Evolutionary conservation across 805 yeast genomes (phyloP), one percentile per base, ranked within the genome.

Genomic region (Lipomyces oligophaga): DNA sequence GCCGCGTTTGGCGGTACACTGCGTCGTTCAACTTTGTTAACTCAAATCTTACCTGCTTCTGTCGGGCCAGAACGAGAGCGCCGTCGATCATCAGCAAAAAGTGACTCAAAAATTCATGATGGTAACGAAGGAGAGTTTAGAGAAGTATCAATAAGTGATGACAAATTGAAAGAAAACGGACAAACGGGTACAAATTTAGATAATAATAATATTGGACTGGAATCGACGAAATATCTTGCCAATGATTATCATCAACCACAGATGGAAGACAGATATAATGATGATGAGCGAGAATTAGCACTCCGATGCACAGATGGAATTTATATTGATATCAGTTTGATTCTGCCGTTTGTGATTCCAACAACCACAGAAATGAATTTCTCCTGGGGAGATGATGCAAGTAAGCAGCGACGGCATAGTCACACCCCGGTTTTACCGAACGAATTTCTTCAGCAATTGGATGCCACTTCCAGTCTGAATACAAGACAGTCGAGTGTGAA

Each of bases 391-490:
- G 77, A 85, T 1, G 73, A 77, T 43, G 70, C 70, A 33, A 68
- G 70, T 18, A 74, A 80, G 41, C 76, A 37, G n/a, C 21, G 44
- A 4, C 8, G 30, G 16, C 69, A 70, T 46, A 67, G 74, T 43
- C 81, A 73, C 59, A 85, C 81, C 61, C 96, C 97, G 0, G 68
- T 78, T 19, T 65, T 88, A 38, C 90, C 95, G 0, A 66, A 79
- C 18, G 79, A 78, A 15, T 70, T 87, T 10, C 66, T 82, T 46
- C 96, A 86, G 60, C 79, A 77, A 43, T 67, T 86, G 28, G 95
- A 84, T 55, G 85, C 55, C 2, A 47, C 55, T n/a, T 50, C 55
- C 20, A 50, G 55, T 26, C 27, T 50, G 31, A 50, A 52, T 20
- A 50, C 55, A 5, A 52, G 55, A 6, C 49, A 39, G 16, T 52